Evolutionary conservation across 306 rosid genomes (phyloP), one percentile per base, ranked within the genome.

Genomic region (Quercus bicolor): DNA sequence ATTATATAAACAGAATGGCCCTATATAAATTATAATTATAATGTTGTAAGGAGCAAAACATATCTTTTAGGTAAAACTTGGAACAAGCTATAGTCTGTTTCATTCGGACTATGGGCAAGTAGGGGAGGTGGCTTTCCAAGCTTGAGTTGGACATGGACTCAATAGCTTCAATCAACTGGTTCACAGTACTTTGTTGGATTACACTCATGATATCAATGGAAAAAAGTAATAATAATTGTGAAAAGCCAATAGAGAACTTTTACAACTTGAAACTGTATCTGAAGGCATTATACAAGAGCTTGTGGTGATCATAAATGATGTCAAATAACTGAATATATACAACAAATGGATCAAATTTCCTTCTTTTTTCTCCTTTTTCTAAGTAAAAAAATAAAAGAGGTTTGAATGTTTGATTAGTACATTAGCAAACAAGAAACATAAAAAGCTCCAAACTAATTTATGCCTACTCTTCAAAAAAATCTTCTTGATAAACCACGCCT

Each of bases 401-500:
- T 69, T 57, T 64, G 16, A 73, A 33, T 5, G 60, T 52, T 57
- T 64, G 16, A 62, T 23, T 13, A 43, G 56, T 12, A 64, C 1
- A 75, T 76, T 54, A 64, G 72, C 74, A 78, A 24, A 16, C 33
- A 56, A 48, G 52, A 57, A 57, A 82, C 10, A 33, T 7, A 11
- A 31, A 37, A 9, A 5, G 5, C 31, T 80, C 55, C 73, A 31
- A 24, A 51, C 29, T 19, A 34, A n/a, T 33, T 5, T 37, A 53
- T 16, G 53, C 14, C 70, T 53, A 33, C 40, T 73, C 77, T 81
- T 79, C 73, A 16, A 24, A 82, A 48, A 37, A 60, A 62, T 81
- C 80, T 73, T 31, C 76, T 53, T n/a, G 26, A 53, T 3, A 82
- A 73, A 68, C 84, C 70, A 19, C 84, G 84, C 14, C 82, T 65